Conservation (phyloP, 2,329 filamentous ascomycete species). For the Mycosphaerella sp. region DNA sequence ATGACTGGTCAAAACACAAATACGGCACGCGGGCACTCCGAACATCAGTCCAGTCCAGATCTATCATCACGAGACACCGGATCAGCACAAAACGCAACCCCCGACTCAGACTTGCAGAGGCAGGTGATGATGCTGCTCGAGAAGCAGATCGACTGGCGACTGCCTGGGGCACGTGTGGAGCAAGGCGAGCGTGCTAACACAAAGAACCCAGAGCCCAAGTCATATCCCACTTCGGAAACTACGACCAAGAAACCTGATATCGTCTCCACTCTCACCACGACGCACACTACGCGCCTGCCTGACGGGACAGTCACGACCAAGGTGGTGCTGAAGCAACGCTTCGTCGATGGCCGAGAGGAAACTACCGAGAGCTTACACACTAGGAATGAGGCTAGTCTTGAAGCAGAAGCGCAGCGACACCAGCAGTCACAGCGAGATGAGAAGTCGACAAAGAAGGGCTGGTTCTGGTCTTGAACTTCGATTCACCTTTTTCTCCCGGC, state of each 20-base stretch:
- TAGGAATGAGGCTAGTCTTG: constrained; percentile 1
- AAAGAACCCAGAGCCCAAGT: too few species aligned
- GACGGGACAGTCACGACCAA: constrained; percentile 56
- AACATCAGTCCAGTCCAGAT: background rate
- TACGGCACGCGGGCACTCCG: background rate
- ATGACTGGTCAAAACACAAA: background rate
- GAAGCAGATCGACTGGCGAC: background rate
- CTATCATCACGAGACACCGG: background rate
- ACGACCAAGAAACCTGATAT: constrained; percentile 30
- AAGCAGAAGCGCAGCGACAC: constrained; percentile 4
- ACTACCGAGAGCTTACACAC: constrained; percentile 51
- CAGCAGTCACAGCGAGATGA: constrained; percentile 3
- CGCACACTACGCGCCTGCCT: constrained; percentile 48
- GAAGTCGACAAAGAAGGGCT: constrained; percentile 23
- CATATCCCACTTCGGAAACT: too few species aligned
- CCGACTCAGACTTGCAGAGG: background rate
- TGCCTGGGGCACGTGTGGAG: too few species aligned
- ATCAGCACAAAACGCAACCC: background rate
- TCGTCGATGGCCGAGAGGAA: constrained; percentile 56
- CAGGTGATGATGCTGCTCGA: background rate
- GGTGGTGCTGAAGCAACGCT: constrained; percentile 52
- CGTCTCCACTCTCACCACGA: constrained; percentile 53
- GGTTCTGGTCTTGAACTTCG: constrained; percentile 34
- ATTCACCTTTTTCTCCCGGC: too few species aligned
- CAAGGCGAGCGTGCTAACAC: too few species aligned